phyloP scores from a whole-genome alignment of 768 basidiomycete species.

The Amanita rubescens region DNA sequence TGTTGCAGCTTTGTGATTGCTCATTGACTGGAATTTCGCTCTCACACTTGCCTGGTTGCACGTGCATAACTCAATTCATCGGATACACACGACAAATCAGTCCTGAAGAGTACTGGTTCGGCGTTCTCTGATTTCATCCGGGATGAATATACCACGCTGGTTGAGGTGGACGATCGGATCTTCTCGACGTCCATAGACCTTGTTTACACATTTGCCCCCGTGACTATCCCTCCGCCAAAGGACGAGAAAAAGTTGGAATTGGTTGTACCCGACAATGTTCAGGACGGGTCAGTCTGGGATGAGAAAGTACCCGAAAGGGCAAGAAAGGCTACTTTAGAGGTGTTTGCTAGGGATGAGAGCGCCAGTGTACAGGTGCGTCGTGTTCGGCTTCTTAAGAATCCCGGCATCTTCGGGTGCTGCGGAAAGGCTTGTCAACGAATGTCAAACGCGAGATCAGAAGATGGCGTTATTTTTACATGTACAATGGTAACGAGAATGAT shows the following conservation, averaged over 20 bases:
- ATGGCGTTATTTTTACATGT: constrained; percentile 4
- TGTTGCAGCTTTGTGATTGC: background rate
- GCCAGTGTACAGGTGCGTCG: constrained; percentile 82
- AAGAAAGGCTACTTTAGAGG: constrained; percentile 60
- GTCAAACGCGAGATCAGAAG: constrained; percentile 2
- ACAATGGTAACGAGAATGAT: constrained; percentile 1
- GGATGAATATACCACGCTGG: constrained; percentile 87
- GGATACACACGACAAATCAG: constrained; percentile 28
- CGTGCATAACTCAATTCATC: background rate
- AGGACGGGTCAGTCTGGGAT: constrained; percentile 52
- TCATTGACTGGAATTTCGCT: background rate
- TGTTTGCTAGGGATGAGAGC: constrained; percentile 84
- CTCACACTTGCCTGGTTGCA: background rate
- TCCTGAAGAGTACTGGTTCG: constrained; percentile 86
- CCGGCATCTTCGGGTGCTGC: background rate
- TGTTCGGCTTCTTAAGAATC: background rate
- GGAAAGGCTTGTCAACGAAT: background rate
- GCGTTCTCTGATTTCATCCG: constrained; percentile 74
- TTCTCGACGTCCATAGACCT: constrained; percentile 86
- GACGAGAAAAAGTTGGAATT: constrained; percentile 52
- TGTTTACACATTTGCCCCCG: constrained; percentile 51
- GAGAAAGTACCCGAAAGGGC: constrained; percentile 44
- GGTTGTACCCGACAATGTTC: constrained; percentile 27
- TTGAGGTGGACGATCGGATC: constrained; percentile 79
- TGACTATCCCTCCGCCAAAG: constrained; percentile 37